Base-by-base conservation (phyloP, 768 basidiomycete genomes). In the Tulasnella sp. region DNA sequence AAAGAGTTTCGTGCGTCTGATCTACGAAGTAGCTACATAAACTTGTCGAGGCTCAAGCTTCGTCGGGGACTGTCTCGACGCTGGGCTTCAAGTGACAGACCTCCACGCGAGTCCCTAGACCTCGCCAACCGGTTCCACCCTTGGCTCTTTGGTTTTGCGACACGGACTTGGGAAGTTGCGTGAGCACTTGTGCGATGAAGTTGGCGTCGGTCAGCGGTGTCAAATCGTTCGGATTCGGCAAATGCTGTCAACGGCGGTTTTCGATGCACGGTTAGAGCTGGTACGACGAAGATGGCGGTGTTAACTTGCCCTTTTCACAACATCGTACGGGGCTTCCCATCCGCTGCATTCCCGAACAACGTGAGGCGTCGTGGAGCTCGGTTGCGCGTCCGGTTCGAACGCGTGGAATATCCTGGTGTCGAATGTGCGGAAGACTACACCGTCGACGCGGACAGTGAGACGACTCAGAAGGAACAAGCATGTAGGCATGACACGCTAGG, bases 401-500 rank as follows among this genome's bases (percentile, higher is more conserved):
- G 90, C 89, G 78, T 96, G 92, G 77, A 92, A 99, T 64, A 97
- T 82, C 47, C 97, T 85, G 0, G 95, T 95, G 77, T 99, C 97
- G 76, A 86, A 88, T 41, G 87, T 86, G 52, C 97, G 86, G 81
- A 98, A 98, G 64, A 98, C 87, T 62, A 99, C 96, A 70, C 90
- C 87, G 78, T 99, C 97, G 64, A 99, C 95, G 29, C 97, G 88
- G 5, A 99, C 84, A n/a, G 90, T 94, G 79, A 96, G 93, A 14
- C 97, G 88, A 1, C 88, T 84, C 9, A 99, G 87, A 75, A 98
- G 86, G 80, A 98, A 98, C 74, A 98, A 84, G 69, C 91, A 98
- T 8, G 89, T 90, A 2, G 95, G 94, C 95, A 98, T 99, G 52
- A 99, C 95, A 65, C 97, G 90, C 95, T 98, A n/a, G n/a, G n/a